Percentiles rank a stretch among this genome's conserved stretches.
Evolutionary conservation across 2,329 filamentous ascomycete genomes (phyloP).

Genomic region (Fusarium nurragi): DNA sequence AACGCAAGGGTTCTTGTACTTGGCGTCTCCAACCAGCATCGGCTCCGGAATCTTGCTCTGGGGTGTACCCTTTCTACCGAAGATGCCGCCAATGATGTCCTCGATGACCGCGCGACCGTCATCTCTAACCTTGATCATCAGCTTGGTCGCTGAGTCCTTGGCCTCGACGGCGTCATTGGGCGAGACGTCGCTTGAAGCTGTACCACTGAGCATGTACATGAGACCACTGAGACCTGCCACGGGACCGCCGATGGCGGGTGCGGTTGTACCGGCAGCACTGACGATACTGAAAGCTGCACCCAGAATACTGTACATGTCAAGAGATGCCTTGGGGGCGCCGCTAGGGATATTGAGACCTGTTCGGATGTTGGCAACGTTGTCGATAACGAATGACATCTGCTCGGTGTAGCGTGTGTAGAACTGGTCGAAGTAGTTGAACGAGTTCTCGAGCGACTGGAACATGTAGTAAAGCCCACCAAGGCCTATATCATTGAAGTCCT

Average conservation of each 20-base stretch:
- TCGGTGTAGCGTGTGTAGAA: neutral
- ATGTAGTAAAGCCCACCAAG: neutral
- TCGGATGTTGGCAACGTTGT: neutral
- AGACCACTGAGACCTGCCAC: neutral
- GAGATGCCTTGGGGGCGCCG: neutral
- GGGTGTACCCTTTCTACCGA: neutral
- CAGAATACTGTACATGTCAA: neutral
- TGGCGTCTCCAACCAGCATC: neutral
- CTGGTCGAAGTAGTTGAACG: neutral
- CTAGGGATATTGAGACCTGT: neutral
- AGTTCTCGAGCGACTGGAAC: slow-evolving; percentile 1
- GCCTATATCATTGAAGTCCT: neutral
- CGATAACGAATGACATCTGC: neutral
- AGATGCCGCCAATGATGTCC: neutral
- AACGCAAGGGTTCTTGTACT: neutral
- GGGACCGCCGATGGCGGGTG: neutral
- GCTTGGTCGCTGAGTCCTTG: neutral
- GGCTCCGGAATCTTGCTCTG: neutral
- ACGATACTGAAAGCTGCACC: slow-evolving; percentile 5
- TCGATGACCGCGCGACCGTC: neutral
- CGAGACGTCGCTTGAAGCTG: too few relatives aligned
- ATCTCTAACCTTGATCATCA: neutral
- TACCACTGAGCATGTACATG: neutral
- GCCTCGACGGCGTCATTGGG: neutral
- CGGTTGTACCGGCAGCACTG: neutral